Conservation (phyloP, 352 stramenopile genomes). For the Phytophthora quininea region DNA sequence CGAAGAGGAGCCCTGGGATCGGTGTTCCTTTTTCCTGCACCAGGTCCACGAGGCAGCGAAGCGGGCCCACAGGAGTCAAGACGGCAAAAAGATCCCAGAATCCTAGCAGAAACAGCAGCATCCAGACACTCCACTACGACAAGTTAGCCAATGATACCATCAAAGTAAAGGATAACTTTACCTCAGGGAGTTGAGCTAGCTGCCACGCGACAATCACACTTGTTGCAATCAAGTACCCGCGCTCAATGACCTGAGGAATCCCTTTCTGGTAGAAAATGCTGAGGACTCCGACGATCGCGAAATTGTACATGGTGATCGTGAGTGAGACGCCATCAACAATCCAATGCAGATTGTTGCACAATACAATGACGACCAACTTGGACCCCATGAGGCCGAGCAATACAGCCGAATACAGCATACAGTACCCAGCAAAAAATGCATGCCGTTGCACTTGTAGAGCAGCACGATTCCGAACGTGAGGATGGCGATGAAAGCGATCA, state of each 20-base stretch:
- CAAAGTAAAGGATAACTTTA: conserved; percentile 39
- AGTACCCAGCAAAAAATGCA: conserved; percentile 79
- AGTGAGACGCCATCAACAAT: conserved; percentile 62
- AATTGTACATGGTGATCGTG: conserved; percentile 88
- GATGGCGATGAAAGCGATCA: conserved; percentile 79
- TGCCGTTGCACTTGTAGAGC: conserved; percentile 87
- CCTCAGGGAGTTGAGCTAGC: conserved; percentile 95
- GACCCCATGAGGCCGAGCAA: conserved; percentile 74
- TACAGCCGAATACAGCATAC: conserved; percentile 73
- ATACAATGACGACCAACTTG: conserved; percentile 74
- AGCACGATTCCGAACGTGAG: conserved; percentile 84
- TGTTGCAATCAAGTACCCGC: conserved; percentile 92
- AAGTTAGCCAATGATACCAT: not conserved
- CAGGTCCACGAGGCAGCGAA: conserved; percentile 93
- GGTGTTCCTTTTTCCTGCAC: conserved; percentile 87
- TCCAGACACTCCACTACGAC: conserved; percentile 84
- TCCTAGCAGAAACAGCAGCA: conserved; percentile 91
- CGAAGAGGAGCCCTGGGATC: conserved; percentile 95
- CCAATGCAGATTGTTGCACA: conserved; percentile 52
- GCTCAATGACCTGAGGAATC: conserved; percentile 81
- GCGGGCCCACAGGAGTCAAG: conserved; percentile 93
- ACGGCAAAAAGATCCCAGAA: conserved; percentile 98
- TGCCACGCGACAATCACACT: conserved; percentile 97
- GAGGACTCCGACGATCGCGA: conserved; percentile 82
- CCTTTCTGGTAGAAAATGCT: conserved; percentile 89